Percentiles rank a stretch among this genome's conserved stretches.
Evolutionary conservation across 2,329 filamentous ascomycete genomes (phyloP).

Genomic region (Aspergillus intermedius): DNA sequence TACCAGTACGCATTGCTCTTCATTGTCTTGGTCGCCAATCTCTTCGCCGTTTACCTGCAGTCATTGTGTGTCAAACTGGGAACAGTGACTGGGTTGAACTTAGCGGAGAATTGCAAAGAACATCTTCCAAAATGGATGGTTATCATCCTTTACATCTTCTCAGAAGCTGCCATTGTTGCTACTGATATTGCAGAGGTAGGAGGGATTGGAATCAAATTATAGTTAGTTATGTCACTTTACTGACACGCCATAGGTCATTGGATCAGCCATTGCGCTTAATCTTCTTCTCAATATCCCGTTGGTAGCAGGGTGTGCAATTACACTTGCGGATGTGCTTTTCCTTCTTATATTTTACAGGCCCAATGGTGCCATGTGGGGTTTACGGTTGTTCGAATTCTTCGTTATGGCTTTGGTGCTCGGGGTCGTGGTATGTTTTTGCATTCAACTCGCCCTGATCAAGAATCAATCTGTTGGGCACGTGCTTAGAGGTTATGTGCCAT

Average conservation of each 20-base stretch:
- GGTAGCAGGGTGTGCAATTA: conserved; percentile 52
- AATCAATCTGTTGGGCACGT: conserved; percentile 46
- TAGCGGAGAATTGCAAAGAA: conserved; percentile 59
- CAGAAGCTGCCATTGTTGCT: conserved; percentile 63
- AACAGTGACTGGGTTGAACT: conserved; percentile 61
- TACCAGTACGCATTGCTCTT: conserved; percentile 42
- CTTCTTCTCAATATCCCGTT: conserved; percentile 49
- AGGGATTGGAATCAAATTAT: neutral
- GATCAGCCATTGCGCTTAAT: conserved; percentile 52
- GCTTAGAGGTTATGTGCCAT: conserved; percentile 51
- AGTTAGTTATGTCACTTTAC: neutral
- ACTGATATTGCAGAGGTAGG: conserved; percentile 63
- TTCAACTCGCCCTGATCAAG: conserved; percentile 49
- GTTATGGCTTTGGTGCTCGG: conserved; percentile 50
- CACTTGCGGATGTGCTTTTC: conserved; percentile 50
- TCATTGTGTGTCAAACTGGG: conserved; percentile 55
- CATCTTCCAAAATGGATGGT: conserved; percentile 63
- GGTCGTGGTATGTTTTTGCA: conserved; percentile 53
- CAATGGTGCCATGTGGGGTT: conserved; percentile 44
- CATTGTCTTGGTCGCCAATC: conserved; percentile 42
- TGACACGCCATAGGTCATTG: conserved; percentile 42
- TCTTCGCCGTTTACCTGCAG: conserved; percentile 44
- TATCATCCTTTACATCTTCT: conserved; percentile 54
- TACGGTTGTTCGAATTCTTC: conserved; percentile 50
- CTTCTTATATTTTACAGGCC: conserved; percentile 52